These are phyloP conservation scores for Purpureocillium lavendulum DNA, from an alignment of 2,329 filamentous ascomycete genomes.

Conservation along the genomic window DNA sequence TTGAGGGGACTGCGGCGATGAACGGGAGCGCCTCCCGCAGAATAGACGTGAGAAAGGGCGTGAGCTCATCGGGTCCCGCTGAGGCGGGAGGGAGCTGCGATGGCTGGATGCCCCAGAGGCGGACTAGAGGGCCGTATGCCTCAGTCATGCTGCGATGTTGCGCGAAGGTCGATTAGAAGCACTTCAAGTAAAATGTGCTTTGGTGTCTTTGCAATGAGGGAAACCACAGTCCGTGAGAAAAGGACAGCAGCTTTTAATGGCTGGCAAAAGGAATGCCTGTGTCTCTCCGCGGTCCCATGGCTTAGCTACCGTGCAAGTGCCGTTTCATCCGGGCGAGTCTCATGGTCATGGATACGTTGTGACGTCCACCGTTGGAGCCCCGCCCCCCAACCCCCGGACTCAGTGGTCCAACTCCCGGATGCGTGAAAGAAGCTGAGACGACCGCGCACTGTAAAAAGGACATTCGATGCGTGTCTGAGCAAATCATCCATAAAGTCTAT, in stretches of 20 bases:
- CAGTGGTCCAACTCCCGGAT: too few relatives aligned
- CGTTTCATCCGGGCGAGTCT: neutral
- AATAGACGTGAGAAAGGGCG: constrained; percentile 41
- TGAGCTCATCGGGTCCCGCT: constrained; percentile 33
- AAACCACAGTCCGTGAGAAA: too few relatives aligned
- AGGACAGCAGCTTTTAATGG: too few relatives aligned
- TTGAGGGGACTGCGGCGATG: constrained; percentile 43
- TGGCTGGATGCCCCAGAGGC: constrained; percentile 42
- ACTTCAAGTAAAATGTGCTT: too few relatives aligned
- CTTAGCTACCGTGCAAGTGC: too few relatives aligned
- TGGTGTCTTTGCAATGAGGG: too few relatives aligned
- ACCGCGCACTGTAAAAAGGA: neutral
- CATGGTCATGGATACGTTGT: neutral
- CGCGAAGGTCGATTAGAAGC: too few relatives aligned
- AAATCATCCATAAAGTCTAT: neutral
- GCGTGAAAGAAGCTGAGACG: neutral
- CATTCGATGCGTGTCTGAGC: neutral
- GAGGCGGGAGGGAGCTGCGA: constrained; percentile 36
- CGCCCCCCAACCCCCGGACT: too few relatives aligned
- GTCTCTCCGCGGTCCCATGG: too few relatives aligned
- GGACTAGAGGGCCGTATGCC: constrained; percentile 37
- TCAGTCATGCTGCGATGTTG: constrained; percentile 5
- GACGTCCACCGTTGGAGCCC: too few relatives aligned
- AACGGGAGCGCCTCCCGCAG: constrained; percentile 53
- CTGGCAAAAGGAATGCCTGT: too few relatives aligned